phyloP scores from a whole-genome alignment of 495 filamentous ascomycete genomes.

The Parachaetomium inaequale region DNA sequence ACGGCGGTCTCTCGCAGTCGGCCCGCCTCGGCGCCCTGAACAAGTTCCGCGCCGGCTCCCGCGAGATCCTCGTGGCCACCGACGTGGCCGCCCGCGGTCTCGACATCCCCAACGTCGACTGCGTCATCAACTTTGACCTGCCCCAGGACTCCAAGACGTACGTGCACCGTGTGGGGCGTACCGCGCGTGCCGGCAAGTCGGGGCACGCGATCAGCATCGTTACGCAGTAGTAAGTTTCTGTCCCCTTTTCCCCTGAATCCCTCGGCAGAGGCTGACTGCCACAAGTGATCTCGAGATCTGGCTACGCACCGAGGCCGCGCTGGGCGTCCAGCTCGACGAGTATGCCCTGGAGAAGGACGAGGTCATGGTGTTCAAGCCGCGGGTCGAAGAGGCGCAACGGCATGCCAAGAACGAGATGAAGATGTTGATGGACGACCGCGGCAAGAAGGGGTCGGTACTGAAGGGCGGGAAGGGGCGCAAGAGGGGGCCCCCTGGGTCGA shows the following conservation, averaged over 20 bases:
- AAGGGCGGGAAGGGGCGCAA: constrained; percentile 54
- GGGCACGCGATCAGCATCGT: constrained; percentile 79
- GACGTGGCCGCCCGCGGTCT: constrained; percentile 93
- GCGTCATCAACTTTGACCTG: constrained; percentile 84
- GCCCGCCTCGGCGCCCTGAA: constrained; percentile 77
- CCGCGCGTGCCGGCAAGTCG: constrained; percentile 81
- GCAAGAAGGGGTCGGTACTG: constrained; percentile 58
- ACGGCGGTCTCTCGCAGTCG: constrained; percentile 84
- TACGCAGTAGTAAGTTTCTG: constrained; percentile 66
- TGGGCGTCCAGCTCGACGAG: constrained; percentile 71
- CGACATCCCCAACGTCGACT: constrained; percentile 88
- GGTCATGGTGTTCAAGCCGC: constrained; percentile 75
- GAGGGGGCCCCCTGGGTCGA: constrained; percentile 42
- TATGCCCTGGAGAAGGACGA: constrained; percentile 71
- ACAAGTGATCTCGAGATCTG: constrained; percentile 73
- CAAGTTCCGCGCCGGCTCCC: constrained; percentile 73
- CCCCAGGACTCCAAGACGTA: constrained; percentile 85
- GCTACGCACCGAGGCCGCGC: constrained; percentile 74
- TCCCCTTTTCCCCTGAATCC: neutral
- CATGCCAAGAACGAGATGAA: constrained; percentile 81
- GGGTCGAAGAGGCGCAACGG: constrained; percentile 81
- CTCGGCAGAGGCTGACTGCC: neutral
- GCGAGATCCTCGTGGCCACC: constrained; percentile 89
- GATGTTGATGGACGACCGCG: constrained; percentile 70
- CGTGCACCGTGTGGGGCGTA: constrained; percentile 91